Evolutionary conservation across 371 early-diverging fungal genomes (phyloP), one percentile per base, ranked within the genome.

Genomic region (Mucor mucedo): DNA sequence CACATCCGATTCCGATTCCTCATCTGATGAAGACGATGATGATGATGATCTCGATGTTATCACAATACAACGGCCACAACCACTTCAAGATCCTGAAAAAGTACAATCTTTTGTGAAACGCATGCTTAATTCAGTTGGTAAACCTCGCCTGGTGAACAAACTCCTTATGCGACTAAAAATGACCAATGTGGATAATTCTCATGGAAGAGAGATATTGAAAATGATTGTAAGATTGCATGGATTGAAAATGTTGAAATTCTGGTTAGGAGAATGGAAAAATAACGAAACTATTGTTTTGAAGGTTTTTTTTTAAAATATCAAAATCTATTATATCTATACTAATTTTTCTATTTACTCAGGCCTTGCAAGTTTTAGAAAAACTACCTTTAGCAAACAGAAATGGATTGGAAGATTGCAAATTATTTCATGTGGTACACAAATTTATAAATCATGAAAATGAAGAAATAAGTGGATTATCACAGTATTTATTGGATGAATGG

Each of bases 331-430:
- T 21, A 21, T 21, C 21, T 21, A 21, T 21, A 30, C 6, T 40
- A 28, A 28, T 2, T 21, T 21, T 21, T 29, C 27, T 29, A 10
- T 29, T 41, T 30, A 16, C 30, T 39, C 16, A 72, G 62, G 60
- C 68, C 5, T 38, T 72, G 13, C 59, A 63, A 71, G 87, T 87
- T 40, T 69, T 89, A 33, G 81, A 76, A 5, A 83, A 77, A 21
- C 73, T 89, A 61, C 89, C 89, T 4, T 69, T 89, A 8, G 69
- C 83, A 14, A 89, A 87, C 39, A 75, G 87, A 50, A 90, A 89
- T 70, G 84, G 89, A 3, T 75, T 90, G 10, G 91, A 88, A 49
- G 91, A 90, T 57, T 77, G 81, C 21, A 75, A 79, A 45, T 71
- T 86, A 64, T 76, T 82, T 52, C 83, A 82, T 33, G 70, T 83